Evolutionary conservation across 306 rosid genomes (phyloP).

Genomic region (Pachyrhizus erosus): DNA sequence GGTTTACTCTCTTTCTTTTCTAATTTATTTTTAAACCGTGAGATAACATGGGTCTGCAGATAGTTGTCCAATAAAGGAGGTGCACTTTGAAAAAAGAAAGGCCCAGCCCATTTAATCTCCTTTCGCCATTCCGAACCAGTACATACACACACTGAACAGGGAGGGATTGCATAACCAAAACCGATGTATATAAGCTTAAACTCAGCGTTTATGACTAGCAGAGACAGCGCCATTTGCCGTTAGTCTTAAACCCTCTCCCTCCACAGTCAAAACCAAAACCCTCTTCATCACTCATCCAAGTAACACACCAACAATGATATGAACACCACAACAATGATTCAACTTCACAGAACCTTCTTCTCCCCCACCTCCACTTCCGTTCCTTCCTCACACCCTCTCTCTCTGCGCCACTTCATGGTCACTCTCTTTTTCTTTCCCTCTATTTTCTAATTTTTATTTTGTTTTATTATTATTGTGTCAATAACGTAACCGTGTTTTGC

Average conservation of each 20-base stretch:
- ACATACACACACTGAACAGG: too few species aligned
- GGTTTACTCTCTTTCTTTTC: too few species aligned
- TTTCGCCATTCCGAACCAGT: neutral
- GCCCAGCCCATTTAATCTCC: neutral
- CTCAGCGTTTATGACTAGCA: neutral
- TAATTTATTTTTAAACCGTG: too few species aligned
- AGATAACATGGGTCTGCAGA: too few species aligned
- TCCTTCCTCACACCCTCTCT: slow-evolving; percentile 52
- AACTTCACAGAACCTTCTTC: slow-evolving; percentile 60
- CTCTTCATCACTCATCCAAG: neutral
- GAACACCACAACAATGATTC: slow-evolving; percentile 59
- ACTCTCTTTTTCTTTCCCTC: slow-evolving; percentile 28
- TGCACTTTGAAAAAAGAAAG: neutral
- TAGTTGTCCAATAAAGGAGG: too few species aligned
- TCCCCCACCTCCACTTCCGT: slow-evolving; percentile 42
- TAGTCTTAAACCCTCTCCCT: neutral
- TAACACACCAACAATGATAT: slow-evolving; percentile 22
- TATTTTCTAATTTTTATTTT: neutral
- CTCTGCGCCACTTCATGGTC: slow-evolving; percentile 61
- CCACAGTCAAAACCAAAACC: too few species aligned
- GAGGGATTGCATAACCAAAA: neutral
- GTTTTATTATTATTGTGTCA: neutral
- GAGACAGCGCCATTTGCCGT: neutral
- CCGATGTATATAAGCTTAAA: neutral
- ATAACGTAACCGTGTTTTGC: neutral